Percentiles rank a stretch among this genome's conserved stretches.
Evolutionary conservation across 2,329 filamentous ascomycete species (phyloP).

Genomic region (Beauveria sp.): DNA sequence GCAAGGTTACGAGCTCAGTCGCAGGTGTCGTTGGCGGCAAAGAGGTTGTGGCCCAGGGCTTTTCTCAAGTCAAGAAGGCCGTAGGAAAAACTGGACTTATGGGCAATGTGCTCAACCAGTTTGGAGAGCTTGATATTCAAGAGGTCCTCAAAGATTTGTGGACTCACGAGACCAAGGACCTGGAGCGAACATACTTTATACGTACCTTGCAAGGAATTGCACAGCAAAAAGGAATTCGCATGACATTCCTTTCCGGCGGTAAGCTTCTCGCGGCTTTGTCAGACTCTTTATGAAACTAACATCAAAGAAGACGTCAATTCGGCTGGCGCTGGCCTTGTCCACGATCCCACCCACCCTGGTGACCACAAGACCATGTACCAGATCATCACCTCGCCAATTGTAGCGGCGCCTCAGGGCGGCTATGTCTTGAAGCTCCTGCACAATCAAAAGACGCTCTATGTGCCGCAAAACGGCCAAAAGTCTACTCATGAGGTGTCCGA

Average conservation of each 20-base stretch:
- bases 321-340: conserved; percentile 85
- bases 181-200: conserved; percentile 94
- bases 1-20: conserved; percentile 90
- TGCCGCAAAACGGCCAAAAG: conserved; percentile 78
- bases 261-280: conserved; percentile 22
- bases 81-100: conserved; percentile 93
- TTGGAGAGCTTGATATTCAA: conserved; percentile 89
- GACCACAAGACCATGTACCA: conserved; percentile 99
- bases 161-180: conserved; percentile 96
- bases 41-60: conserved; percentile 84
- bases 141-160: conserved; percentile 95
- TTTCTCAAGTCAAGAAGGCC: conserved; percentile 91
- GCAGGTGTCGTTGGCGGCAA: conserved; percentile 94
- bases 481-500: conserved; percentile 70
- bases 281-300: background rate
- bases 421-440: conserved; percentile 95
- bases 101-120: conserved; percentile 91
- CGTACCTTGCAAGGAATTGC: conserved; percentile 91
- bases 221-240: conserved; percentile 88
- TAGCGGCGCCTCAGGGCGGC: conserved; percentile 75
- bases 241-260: conserved; percentile 94
- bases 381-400: conserved; percentile 85
- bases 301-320: conserved; percentile 63
- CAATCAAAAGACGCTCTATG: conserved; percentile 85
- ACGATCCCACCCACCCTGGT: conserved; percentile 82